Conservation (phyloP, 2,329 filamentous ascomycete species). For the Colletotrichum eleusines region DNA sequence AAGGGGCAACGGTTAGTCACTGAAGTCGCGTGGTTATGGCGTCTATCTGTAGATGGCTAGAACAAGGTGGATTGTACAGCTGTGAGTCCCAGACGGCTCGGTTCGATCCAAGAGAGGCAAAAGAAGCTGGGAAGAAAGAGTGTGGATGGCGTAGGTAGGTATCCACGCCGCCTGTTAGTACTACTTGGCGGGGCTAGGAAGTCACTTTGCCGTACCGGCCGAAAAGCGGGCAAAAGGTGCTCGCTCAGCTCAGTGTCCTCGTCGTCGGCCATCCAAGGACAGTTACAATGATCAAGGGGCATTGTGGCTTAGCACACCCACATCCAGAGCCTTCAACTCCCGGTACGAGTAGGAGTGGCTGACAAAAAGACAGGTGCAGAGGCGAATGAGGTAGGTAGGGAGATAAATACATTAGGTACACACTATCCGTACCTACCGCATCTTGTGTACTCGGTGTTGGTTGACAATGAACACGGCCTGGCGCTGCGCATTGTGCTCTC, state of each 20-base stretch:
- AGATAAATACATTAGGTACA: too few relatives aligned
- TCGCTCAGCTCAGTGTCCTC: background rate
- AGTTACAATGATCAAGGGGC: background rate
- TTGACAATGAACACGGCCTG: constrained; percentile 7
- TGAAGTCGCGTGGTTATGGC: too few relatives aligned
- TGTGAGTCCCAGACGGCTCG: too few relatives aligned
- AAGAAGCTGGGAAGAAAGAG: constrained; percentile 24
- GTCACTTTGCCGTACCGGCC: constrained; percentile 22
- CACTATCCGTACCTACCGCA: too few relatives aligned
- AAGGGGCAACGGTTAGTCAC: too few relatives aligned
- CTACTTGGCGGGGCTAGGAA: constrained; percentile 22
- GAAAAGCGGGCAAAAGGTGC: constrained; percentile 13
- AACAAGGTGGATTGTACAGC: too few relatives aligned
- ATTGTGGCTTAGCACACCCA: background rate
- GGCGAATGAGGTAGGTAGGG: too few relatives aligned
- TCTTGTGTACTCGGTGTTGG: too few relatives aligned
- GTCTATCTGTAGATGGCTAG: too few relatives aligned
- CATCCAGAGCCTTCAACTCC: background rate
- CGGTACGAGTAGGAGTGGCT: background rate
- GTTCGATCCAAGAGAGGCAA: too few relatives aligned
- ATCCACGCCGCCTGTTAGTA: constrained; percentile 28
- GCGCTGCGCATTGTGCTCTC: background rate
- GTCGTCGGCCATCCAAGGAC: background rate
- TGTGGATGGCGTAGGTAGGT: constrained; percentile 32
- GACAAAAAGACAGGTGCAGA: background rate